Evolutionary conservation across 768 basidiomycete species (phyloP).

Genomic region (Lyophyllum semitale): DNA sequence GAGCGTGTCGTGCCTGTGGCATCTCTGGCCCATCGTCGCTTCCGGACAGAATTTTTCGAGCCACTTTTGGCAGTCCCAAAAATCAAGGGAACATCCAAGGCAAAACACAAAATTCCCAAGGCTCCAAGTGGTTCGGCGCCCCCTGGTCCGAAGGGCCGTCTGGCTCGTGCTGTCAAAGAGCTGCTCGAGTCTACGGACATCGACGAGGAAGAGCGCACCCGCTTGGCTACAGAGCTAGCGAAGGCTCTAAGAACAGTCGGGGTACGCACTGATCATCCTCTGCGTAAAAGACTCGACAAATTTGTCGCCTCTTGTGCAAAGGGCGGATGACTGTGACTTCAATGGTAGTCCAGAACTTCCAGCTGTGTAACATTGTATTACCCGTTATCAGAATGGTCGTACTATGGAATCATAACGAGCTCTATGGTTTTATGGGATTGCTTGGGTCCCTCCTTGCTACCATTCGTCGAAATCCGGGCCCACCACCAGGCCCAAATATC

Average conservation of each 20-base stretch:
- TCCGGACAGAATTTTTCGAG: constrained; percentile 73
- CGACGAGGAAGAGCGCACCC: constrained; percentile 45
- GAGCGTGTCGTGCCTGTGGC: constrained; percentile 68
- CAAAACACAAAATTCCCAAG: constrained; percentile 51
- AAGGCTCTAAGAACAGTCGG: constrained; percentile 53
- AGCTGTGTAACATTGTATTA: neutral
- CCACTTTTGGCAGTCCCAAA: constrained; percentile 71
- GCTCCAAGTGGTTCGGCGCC: constrained; percentile 35
- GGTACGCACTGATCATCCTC: constrained; percentile 62
- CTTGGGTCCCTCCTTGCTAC: constrained; percentile 3
- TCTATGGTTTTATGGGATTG: neutral
- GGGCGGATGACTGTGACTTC: constrained; percentile 1
- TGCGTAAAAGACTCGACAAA: constrained; percentile 70
- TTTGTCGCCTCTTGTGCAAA: constrained; percentile 34
- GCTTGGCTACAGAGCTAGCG: constrained; percentile 52
- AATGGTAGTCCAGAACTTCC: neutral
- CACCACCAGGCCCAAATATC: constrained; percentile 30
- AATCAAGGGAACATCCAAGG: constrained; percentile 54
- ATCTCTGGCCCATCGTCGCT: constrained; percentile 69
- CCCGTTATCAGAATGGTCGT: neutral
- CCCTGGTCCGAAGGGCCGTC: constrained; percentile 61
- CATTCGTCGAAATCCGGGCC: constrained; percentile 29
- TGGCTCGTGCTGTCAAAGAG: constrained; percentile 68
- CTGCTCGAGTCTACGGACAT: constrained; percentile 56
- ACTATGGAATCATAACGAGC: neutral